A percentile compares a stretch with the other conserved stretches of the same genome.
These are phyloP conservation scores for Kentomonas sorsogonicus DNA, from an alignment of 208 protist genomes.

Conservation along the genomic window DNA sequence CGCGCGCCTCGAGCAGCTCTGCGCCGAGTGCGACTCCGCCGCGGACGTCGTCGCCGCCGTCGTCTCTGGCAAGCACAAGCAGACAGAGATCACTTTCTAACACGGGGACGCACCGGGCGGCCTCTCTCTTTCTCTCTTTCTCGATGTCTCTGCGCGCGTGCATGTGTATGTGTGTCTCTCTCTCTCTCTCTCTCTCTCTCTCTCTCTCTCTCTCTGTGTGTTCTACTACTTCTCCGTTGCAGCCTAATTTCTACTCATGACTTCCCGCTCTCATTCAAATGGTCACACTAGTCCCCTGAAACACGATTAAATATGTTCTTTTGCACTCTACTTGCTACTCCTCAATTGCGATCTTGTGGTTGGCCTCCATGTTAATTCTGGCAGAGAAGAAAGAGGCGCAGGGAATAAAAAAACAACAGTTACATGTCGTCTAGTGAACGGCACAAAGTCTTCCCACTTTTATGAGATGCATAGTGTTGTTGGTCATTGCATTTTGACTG, in stretches of 20 bases:
- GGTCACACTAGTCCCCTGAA: too few relatives aligned
- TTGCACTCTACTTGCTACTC: too few relatives aligned
- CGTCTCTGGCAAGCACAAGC: constrained; percentile 9
- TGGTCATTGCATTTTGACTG: too few relatives aligned
- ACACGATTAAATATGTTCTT: too few relatives aligned
- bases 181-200: too few relatives aligned
- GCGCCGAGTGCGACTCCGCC: constrained; percentile 31
- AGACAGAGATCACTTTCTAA: constrained; percentile 27
- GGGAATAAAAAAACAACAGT: too few relatives aligned
- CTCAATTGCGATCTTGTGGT: too few relatives aligned
- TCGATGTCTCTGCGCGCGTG: constrained; percentile 1
- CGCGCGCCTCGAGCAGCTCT: constrained; percentile 48
- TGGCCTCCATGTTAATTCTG: too few relatives aligned
- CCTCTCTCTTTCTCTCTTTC: not conserved
- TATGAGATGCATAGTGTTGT: too few relatives aligned
- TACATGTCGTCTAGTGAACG: too few relatives aligned
- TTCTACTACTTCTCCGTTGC: not conserved
- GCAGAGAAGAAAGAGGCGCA: too few relatives aligned
- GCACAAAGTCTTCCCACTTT: too few relatives aligned
- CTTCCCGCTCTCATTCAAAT: not conserved
- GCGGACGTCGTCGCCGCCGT: constrained; percentile 26
- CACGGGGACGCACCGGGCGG: not conserved
- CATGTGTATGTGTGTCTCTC: not conserved
- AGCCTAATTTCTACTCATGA: not conserved
- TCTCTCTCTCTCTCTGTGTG: constrained; percentile 5